A percentile compares a stretch with the other conserved stretches of the same genome.
These are phyloP conservation scores for Potentilla sterilis DNA, from an alignment of 306 rosid genomes.

Conservation along the genomic window DNA sequence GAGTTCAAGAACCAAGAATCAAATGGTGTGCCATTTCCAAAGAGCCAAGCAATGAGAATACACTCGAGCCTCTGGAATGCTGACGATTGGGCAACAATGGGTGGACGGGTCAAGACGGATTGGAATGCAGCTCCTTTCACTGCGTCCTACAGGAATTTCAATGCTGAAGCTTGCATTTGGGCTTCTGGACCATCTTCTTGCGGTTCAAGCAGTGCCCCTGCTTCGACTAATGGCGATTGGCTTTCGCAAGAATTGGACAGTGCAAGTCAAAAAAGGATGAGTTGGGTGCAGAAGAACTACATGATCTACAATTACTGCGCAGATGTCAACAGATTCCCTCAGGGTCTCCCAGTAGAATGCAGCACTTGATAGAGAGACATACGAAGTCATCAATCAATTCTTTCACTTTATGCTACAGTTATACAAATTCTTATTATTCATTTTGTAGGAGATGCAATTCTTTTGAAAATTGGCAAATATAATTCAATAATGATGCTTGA, in stretches of 20 bases:
- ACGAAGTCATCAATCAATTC: neutral
- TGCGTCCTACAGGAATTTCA: constrained; percentile 56
- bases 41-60: constrained; percentile 56
- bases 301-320: constrained; percentile 62
- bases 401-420: neutral
- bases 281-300: constrained; percentile 56
- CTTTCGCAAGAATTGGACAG: constrained; percentile 41
- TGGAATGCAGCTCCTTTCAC: constrained; percentile 64
- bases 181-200: constrained; percentile 42
- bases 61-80: constrained; percentile 72
- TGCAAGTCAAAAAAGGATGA: constrained; percentile 28
- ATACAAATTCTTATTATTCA: neutral
- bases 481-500: neutral
- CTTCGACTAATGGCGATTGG: constrained; percentile 28
- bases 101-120: constrained; percentile 66
- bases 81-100: constrained; percentile 84
- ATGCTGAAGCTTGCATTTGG: constrained; percentile 55
- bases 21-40: constrained; percentile 51
- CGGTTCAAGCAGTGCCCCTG: constrained; percentile 14
- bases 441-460: neutral
- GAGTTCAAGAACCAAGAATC: constrained; percentile 72
- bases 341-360: constrained; percentile 56
- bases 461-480: neutral
- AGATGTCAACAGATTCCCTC: constrained; percentile 51
- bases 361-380: neutral